Percentiles rank a stretch among this genome's conserved stretches.
phyloP scores from a whole-genome alignment of 352 stramenopile species.

The Saprolegnia diclina region DNA sequence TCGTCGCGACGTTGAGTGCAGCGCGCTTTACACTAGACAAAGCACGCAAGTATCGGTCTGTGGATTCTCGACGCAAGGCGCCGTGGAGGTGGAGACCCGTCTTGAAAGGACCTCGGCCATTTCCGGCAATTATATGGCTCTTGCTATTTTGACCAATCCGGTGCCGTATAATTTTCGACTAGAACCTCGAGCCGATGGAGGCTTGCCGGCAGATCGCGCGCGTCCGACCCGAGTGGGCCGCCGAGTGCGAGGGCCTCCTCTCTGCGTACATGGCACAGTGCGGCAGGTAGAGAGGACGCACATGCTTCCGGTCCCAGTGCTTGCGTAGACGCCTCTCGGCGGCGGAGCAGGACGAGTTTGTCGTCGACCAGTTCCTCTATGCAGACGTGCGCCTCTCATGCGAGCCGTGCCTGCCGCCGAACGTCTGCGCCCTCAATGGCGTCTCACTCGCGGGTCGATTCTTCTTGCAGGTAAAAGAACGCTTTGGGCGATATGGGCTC shows the following conservation, averaged over 20 bases:
- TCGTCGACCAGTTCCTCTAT: conserved; percentile 24
- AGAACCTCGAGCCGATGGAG: conserved; percentile 4
- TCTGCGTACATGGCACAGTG: not conserved
- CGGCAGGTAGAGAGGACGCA: conserved; percentile 5
- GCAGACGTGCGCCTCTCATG: conserved; percentile 41
- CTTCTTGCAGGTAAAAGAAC: conserved; percentile 52
- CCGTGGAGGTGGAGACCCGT: too few species aligned
- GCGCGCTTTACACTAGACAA: too few species aligned
- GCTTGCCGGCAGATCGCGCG: conserved; percentile 24
- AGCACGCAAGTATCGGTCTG: too few species aligned
- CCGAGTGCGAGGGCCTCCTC: conserved; percentile 16
- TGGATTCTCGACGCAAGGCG: too few species aligned
- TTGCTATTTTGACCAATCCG: not conserved
- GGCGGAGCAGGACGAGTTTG: conserved; percentile 20
- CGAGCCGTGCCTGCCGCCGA: conserved; percentile 43
- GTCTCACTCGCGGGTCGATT: conserved; percentile 58
- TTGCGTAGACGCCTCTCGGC: conserved; percentile 6
- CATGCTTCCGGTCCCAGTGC: not conserved
- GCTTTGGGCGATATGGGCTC: not conserved
- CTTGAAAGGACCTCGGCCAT: too few species aligned
- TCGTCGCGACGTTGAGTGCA: too few species aligned
- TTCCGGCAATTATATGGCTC: not conserved
- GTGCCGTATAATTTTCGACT: not conserved
- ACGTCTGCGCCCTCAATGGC: conserved; percentile 44
- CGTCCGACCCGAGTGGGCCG: conserved; percentile 6